phyloP scores from a whole-genome alignment of 495 filamentous ascomycete species.

The Aspergillus incahuasiensis region DNA sequence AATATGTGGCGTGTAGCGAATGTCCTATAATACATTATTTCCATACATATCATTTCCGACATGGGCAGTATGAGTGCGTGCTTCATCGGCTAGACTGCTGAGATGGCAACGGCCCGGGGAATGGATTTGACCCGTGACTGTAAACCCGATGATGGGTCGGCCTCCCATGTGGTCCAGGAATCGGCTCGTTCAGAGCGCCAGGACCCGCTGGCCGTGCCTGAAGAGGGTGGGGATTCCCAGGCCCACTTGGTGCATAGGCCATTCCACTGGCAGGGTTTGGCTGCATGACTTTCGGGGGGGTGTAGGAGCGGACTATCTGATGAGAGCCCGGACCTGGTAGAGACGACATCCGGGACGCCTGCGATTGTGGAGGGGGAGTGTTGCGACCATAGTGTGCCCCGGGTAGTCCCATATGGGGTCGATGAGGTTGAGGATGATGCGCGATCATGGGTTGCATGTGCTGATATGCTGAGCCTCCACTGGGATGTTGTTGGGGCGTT shows the following conservation, averaged over 20 bases:
- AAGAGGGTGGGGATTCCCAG: conserved; percentile 21
- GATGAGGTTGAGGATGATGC: conserved; percentile 32
- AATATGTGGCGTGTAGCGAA: background rate
- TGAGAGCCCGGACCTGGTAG: conserved; percentile 28
- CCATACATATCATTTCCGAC: background rate
- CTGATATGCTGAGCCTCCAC: conserved; percentile 31
- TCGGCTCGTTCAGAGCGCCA: conserved; percentile 23
- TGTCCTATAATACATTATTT: conserved; percentile 14
- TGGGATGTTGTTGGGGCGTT: conserved; percentile 14
- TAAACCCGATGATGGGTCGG: conserved; percentile 38
- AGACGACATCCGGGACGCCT: conserved; percentile 19
- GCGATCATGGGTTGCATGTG: conserved; percentile 42
- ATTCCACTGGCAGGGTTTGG: conserved; percentile 28
- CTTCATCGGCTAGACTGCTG: conserved; percentile 33
- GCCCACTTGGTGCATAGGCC: conserved; percentile 29
- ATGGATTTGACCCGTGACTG: conserved; percentile 35
- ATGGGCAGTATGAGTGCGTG: conserved; percentile 1
- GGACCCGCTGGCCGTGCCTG: conserved; percentile 32
- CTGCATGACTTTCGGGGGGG: conserved; percentile 35
- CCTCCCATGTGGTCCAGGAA: conserved; percentile 10
- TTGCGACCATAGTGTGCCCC: conserved; percentile 35
- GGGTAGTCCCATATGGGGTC: conserved; percentile 30
- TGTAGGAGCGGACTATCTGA: conserved; percentile 37
- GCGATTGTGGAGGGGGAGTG: conserved; percentile 34
- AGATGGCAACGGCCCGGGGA: conserved; percentile 26